A percentile compares a stretch with the other conserved stretches of the same genome.
Conservation (phyloP, 352 stramenopile species). For the Discostella stelligera region DNA sequence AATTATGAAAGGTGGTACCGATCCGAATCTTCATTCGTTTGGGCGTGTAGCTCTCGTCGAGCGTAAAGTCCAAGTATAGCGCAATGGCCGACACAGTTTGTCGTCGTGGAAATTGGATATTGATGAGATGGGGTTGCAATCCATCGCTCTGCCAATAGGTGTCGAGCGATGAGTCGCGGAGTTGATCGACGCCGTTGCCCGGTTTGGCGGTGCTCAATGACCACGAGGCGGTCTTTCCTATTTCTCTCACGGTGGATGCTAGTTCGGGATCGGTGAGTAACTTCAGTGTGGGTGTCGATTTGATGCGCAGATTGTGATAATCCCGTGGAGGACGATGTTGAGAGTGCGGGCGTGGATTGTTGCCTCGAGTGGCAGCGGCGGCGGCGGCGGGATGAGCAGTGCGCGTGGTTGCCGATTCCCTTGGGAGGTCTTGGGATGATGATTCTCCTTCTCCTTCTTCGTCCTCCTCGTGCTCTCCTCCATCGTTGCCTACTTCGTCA, state of each 20-base stretch:
- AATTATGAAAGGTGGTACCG: conserved; percentile 93
- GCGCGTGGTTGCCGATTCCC: neutral
- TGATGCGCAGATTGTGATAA: conserved; percentile 44
- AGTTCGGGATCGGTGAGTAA: conserved; percentile 29
- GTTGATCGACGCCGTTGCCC: conserved; percentile 95
- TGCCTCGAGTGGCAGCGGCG: neutral
- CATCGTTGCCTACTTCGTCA: neutral
- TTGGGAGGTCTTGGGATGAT: neutral
- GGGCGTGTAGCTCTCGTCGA: conserved; percentile 98
- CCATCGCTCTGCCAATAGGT: conserved; percentile 97
- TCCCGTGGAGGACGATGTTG: conserved; percentile 13
- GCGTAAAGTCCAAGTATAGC: conserved; percentile 96
- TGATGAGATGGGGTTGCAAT: conserved; percentile 94
- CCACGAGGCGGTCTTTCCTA: conserved; percentile 83
- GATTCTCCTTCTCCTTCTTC: conserved; percentile 5
- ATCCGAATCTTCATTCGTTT: conserved; percentile 91
- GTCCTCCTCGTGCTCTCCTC: conserved; percentile 14
- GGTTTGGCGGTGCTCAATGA: conserved; percentile 95
- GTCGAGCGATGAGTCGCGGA: conserved; percentile 93
- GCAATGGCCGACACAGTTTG: conserved; percentile 91
- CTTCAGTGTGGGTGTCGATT: conserved; percentile 27
- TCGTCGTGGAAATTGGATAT: conserved; percentile 95
- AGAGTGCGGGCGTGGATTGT: conserved; percentile 2
- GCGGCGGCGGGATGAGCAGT: neutral
- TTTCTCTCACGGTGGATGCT: conserved; percentile 53